A percentile compares a stretch with the other conserved stretches of the same genome.
These are phyloP conservation scores for Kwoniella mangroviensis DNA, from an alignment of 768 basidiomycete genomes.

Conservation along the genomic window DNA sequence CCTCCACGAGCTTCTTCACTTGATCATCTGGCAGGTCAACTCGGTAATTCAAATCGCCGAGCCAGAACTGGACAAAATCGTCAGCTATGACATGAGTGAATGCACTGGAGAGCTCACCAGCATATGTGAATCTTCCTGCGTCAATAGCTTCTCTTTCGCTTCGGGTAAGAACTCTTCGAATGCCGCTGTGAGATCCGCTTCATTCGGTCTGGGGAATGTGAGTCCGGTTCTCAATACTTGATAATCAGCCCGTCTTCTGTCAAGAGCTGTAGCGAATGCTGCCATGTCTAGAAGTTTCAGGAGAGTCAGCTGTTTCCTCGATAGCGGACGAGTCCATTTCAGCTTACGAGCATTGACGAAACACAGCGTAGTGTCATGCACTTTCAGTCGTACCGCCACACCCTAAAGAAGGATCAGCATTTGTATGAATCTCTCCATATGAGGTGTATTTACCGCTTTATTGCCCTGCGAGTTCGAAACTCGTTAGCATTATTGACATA, in stretches of 20 bases:
- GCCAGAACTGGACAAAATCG: slow-evolving; percentile 42
- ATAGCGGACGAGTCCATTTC: background rate
- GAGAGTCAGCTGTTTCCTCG: background rate
- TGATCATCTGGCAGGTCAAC: slow-evolving; percentile 43
- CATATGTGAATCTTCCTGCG: slow-evolving; percentile 36
- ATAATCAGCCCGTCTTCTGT: slow-evolving; percentile 43
- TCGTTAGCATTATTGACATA: background rate
- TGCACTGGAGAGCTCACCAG: slow-evolving; percentile 18
- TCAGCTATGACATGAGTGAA: background rate
- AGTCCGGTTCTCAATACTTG: slow-evolving; percentile 30
- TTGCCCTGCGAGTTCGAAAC: slow-evolving; percentile 39
- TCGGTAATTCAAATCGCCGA: slow-evolving; percentile 56
- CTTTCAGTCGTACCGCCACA: slow-evolving; percentile 44
- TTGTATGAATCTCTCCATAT: background rate
- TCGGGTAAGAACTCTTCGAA: slow-evolving; percentile 44
- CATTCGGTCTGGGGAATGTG: slow-evolving; percentile 32
- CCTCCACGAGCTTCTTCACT: slow-evolving; percentile 34
- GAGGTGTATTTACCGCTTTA: slow-evolving; percentile 38
- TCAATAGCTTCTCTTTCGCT: slow-evolving; percentile 18
- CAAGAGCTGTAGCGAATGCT: slow-evolving; percentile 47
- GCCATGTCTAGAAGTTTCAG: slow-evolving; percentile 39
- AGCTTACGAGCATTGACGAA: slow-evolving; percentile 51
- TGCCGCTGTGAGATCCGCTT: slow-evolving; percentile 26
- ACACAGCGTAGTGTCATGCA: slow-evolving; percentile 45
- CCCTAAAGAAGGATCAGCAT: slow-evolving; percentile 30